Conservation (phyloP, 768 basidiomycete genomes). For the Leccinum uliginosum region DNA sequence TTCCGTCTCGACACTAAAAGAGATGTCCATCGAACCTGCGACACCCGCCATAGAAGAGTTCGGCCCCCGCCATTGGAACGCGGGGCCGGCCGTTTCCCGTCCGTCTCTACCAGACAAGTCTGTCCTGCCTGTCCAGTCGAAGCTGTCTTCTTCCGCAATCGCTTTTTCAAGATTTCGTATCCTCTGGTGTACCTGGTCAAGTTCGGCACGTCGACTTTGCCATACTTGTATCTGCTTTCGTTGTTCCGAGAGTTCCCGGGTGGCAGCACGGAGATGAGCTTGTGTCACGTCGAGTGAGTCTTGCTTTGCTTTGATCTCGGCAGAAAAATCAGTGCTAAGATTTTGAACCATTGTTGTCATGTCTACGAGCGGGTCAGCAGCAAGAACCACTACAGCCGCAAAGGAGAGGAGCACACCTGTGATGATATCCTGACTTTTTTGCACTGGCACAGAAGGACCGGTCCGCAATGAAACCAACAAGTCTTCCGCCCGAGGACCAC, state of each 20-base stretch:
- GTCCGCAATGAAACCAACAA: slow-evolving; percentile 69
- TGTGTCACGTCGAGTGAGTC: slow-evolving; percentile 85
- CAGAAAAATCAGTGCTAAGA: slow-evolving; percentile 72
- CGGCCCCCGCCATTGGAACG: slow-evolving; percentile 68
- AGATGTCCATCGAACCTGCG: slow-evolving; percentile 60
- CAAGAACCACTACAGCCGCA: neutral
- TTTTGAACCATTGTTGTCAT: slow-evolving; percentile 82
- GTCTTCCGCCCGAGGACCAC: slow-evolving; percentile 72
- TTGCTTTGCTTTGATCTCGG: slow-evolving; percentile 83
- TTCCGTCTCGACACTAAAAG: slow-evolving; percentile 63
- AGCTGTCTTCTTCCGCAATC: slow-evolving; percentile 68
- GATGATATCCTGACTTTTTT: slow-evolving; percentile 87
- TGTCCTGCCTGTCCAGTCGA: slow-evolving; percentile 86
- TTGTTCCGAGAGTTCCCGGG: slow-evolving; percentile 86
- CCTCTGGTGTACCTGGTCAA: slow-evolving; percentile 78
- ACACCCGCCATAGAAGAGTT: slow-evolving; percentile 64
- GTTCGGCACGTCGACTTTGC: slow-evolving; percentile 68
- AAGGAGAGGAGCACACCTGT: slow-evolving; percentile 43
- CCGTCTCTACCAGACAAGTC: slow-evolving; percentile 40
- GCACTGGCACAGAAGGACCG: slow-evolving; percentile 71
- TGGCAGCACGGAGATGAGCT: slow-evolving; percentile 82
- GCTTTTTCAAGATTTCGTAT: slow-evolving; percentile 83
- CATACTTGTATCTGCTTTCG: slow-evolving; percentile 78
- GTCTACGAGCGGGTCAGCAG: slow-evolving; percentile 42
- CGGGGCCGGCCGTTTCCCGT: slow-evolving; percentile 36